phyloP scores from a whole-genome alignment of 495 filamentous ascomycete genomes.

The Jackrogersella multiformis region DNA sequence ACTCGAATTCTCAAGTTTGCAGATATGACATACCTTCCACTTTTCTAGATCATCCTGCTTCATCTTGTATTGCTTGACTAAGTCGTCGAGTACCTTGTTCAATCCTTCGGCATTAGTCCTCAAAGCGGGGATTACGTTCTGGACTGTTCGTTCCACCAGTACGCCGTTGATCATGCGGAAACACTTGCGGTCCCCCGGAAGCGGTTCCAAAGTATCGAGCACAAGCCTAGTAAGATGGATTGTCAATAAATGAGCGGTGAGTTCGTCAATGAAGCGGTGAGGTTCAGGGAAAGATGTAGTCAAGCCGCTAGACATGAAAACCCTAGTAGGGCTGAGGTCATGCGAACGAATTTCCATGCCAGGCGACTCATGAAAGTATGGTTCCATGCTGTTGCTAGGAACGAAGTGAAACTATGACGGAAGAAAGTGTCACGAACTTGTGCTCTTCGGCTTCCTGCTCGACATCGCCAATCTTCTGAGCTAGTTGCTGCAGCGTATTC shows the following conservation, averaged over 20 bases:
- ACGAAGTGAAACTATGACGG: slow-evolving; percentile 15
- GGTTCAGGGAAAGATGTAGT: slow-evolving; percentile 35
- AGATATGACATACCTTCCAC: slow-evolving; percentile 82
- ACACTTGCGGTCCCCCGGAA: slow-evolving; percentile 88
- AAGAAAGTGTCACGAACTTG: slow-evolving; percentile 71
- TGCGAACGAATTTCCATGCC: slow-evolving; percentile 19
- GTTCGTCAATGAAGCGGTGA: slow-evolving; percentile 44
- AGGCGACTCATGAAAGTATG: slow-evolving; percentile 16
- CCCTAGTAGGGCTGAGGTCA: slow-evolving; percentile 35
- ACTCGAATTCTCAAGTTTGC: slow-evolving; percentile 22
- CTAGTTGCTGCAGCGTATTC: slow-evolving; percentile 90
- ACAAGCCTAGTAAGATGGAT: slow-evolving; percentile 75
- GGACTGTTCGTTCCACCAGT: slow-evolving; percentile 89
- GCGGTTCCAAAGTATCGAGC: slow-evolving; percentile 88
- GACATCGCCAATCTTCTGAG: slow-evolving; percentile 94
- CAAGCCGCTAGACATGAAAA: slow-evolving; percentile 32
- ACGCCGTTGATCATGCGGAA: slow-evolving; percentile 99
- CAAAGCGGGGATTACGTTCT: slow-evolving; percentile 88
- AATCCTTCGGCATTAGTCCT: slow-evolving; percentile 95
- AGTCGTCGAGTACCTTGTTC: slow-evolving; percentile 93
- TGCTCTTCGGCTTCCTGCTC: slow-evolving; percentile 98
- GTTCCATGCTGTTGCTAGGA: slow-evolving; percentile 40
- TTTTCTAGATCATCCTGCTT: slow-evolving; percentile 96
- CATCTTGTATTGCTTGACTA: slow-evolving; percentile 95
- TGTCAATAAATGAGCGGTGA: slow-evolving; percentile 54